phyloP scores from a whole-genome alignment of 2,329 filamentous ascomycete genomes.

The Acephala macrosclerotiorum region DNA sequence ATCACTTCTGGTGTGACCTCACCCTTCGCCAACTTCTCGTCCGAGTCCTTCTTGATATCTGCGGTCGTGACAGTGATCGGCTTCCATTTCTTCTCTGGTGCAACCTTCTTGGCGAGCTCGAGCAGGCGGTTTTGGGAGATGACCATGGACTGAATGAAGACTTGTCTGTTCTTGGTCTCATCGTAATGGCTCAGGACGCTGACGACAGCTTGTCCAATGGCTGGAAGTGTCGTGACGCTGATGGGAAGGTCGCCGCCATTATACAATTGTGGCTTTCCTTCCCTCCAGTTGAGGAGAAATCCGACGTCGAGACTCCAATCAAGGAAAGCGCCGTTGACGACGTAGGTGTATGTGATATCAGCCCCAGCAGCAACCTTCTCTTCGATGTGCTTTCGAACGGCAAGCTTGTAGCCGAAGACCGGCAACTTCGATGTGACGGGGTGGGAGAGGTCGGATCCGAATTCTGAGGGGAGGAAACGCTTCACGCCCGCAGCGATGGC shows the following conservation, averaged over 20 bases:
- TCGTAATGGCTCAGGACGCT: constrained; percentile 56
- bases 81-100: constrained; percentile 41
- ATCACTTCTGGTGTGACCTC: constrained; percentile 44
- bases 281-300: constrained; percentile 52
- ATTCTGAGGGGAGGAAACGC: constrained; percentile 67
- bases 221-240: constrained; percentile 55
- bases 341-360: constrained; percentile 60
- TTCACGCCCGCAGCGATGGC: constrained; percentile 50
- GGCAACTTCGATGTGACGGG: constrained; percentile 52
- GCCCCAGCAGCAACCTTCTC: constrained; percentile 48
- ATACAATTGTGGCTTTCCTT: constrained; percentile 50
- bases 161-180: constrained; percentile 59
- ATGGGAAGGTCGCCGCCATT: constrained; percentile 59
- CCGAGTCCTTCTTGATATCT: constrained; percentile 30
- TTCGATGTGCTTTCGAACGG: constrained; percentile 49
- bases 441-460: constrained; percentile 50
- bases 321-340: constrained; percentile 63
- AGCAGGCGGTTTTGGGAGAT: constrained; percentile 53
- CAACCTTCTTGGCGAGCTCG: constrained; percentile 44
- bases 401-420: constrained; percentile 59
- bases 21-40: constrained; percentile 36
- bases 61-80: constrained; percentile 25
- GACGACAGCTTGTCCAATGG: constrained; percentile 56
- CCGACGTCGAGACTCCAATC: constrained; percentile 58
- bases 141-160: constrained; percentile 54